A percentile compares a stretch with the other conserved stretches of the same genome.
Evolutionary conservation across 257 asterid genomes (phyloP).

Genomic region (Marsdenia floribunda): DNA sequence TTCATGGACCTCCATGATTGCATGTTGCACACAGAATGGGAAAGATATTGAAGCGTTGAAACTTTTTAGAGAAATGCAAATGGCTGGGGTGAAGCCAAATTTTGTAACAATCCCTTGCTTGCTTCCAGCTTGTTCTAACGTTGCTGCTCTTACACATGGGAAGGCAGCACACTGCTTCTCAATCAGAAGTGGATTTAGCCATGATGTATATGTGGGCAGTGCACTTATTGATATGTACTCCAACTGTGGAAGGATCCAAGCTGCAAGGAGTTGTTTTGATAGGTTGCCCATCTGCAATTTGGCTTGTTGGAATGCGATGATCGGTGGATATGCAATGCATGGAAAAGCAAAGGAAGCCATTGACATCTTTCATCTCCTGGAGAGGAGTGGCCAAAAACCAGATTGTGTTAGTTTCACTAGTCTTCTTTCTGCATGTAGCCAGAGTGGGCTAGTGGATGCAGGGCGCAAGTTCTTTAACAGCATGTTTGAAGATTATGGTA

Average conservation of each 20-base stretch:
- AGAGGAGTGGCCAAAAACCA: constrained; percentile 58
- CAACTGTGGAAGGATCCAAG: constrained; percentile 70
- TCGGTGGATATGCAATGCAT: constrained; percentile 84
- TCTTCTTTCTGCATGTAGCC: constrained; percentile 81
- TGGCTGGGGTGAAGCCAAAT: constrained; percentile 64
- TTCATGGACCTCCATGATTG: constrained; percentile 88
- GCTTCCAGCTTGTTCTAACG: constrained; percentile 92
- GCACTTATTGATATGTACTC: constrained; percentile 90
- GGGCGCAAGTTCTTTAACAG: constrained; percentile 55
- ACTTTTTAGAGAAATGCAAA: constrained; percentile 77
- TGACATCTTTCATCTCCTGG: constrained; percentile 47
- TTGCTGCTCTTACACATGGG: constrained; percentile 78
- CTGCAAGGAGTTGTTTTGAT: constrained; percentile 54
- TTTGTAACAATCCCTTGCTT: constrained; percentile 68
- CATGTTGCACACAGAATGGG: constrained; percentile 86
- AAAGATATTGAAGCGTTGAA: constrained; percentile 78
- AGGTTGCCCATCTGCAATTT: constrained; percentile 53
- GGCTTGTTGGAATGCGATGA: constrained; percentile 85
- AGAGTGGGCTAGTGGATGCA: constrained; percentile 59
- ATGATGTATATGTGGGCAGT: constrained; percentile 66
- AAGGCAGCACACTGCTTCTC: constrained; percentile 81
- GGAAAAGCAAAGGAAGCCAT: constrained; percentile 69
- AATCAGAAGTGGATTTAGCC: constrained; percentile 42
- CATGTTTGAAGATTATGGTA: constrained; percentile 56
- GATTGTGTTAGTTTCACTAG: constrained; percentile 75